These are phyloP conservation scores for Candida maltosa DNA, from an alignment of 805 yeast genomes.

Conservation along the genomic window DNA sequence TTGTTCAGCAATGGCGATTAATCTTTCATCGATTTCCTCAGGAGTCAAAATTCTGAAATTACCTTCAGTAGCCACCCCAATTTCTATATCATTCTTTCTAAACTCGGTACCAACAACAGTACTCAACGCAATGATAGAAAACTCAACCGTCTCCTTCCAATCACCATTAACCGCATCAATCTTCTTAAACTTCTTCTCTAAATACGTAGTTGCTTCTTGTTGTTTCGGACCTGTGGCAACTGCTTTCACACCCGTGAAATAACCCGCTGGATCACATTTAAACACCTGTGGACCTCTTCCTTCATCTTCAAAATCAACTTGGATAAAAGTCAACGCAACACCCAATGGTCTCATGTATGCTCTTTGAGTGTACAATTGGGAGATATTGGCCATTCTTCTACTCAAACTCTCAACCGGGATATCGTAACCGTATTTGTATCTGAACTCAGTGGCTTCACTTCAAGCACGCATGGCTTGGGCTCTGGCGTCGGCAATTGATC, in stretches of 20 bases:
- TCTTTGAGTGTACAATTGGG: conserved; percentile 94
- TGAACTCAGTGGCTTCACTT: conserved; percentile 92
- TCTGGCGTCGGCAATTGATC: conserved; percentile 94
- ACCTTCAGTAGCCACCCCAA: conserved; percentile 78
- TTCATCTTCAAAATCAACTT: conserved; percentile 69
- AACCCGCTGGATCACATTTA: conserved; percentile 98
- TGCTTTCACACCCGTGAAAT: conserved; percentile 86
- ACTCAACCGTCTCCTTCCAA: conserved; percentile 87
- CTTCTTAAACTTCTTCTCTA: conserved; percentile 85
- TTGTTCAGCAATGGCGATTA: conserved; percentile 93
- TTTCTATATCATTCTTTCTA: conserved; percentile 87
- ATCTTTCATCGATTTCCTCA: conserved; percentile 91
- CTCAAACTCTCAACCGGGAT: conserved; percentile 94
- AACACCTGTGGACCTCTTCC: conserved; percentile 84
- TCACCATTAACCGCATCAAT: conserved; percentile 69
- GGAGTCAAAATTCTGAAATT: conserved; percentile 72
- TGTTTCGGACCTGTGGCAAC: conserved; percentile 96
- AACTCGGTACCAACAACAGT: conserved; percentile 89
- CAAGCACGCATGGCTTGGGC: conserved; percentile 87
- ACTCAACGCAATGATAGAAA: conserved; percentile 81
- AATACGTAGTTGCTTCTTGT: conserved; percentile 86
- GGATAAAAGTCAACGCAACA: conserved; percentile 83
- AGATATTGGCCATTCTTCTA: conserved; percentile 91
- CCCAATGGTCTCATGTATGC: conserved; percentile 99
- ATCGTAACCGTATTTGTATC: conserved; percentile 91